Conservation (phyloP, 306 rosid species). For the Biancaea sappan region DNA sequence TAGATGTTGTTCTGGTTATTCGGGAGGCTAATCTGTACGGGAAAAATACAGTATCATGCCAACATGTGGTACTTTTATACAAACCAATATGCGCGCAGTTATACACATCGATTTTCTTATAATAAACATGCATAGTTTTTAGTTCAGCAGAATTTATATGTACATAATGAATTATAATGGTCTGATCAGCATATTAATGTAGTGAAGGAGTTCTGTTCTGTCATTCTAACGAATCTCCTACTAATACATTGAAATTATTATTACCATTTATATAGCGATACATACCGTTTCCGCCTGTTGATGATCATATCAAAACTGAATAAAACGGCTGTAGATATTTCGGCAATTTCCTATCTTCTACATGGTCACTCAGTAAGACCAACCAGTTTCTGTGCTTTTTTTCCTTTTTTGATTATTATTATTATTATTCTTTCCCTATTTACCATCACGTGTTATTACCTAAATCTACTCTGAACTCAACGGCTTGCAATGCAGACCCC, state of each 20-base stretch:
- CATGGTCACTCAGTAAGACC: neutral
- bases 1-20: neutral
- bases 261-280: neutral
- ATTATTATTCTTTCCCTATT: neutral
- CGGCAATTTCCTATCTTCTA: neutral
- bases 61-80: neutral
- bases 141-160: neutral
- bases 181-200: neutral
- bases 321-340: neutral
- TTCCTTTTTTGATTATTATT: too few species aligned
- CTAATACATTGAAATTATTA: constrained; percentile 6
- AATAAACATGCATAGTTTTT: neutral
- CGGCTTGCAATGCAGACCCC: too few species aligned
- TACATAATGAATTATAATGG: neutral
- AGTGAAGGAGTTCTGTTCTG: neutral
- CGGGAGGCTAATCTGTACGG: constrained; percentile 36
- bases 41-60: neutral
- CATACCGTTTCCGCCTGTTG: neutral
- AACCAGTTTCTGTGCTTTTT: neutral
- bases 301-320: neutral
- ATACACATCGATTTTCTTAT: neutral
- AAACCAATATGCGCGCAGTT: neutral
- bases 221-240: constrained; percentile 13
- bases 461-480: too few species aligned
- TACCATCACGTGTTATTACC: neutral